These are phyloP conservation scores for Penicillium turbatum DNA, from an alignment of 495 filamentous ascomycete species.

Conservation along the genomic window DNA sequence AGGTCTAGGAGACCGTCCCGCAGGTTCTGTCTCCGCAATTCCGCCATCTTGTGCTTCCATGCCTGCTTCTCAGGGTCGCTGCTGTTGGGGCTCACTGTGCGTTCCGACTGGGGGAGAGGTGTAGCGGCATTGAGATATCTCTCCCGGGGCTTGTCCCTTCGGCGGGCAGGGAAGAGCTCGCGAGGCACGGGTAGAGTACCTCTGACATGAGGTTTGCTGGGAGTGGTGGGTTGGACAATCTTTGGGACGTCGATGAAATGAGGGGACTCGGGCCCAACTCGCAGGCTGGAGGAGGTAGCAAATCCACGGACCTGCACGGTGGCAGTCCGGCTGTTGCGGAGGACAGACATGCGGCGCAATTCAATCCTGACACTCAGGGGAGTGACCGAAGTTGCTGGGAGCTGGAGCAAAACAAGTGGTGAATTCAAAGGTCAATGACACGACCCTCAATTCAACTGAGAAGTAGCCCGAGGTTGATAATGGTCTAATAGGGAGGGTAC, in stretches of 20 bases:
- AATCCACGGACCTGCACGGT: slow-evolving; percentile 45
- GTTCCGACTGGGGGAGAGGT: slow-evolving; percentile 31
- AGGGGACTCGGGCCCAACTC: slow-evolving; percentile 62
- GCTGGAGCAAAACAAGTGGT: not conserved
- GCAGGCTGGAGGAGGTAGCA: slow-evolving; percentile 34
- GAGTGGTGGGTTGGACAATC: slow-evolving; percentile 43
- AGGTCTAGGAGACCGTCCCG: slow-evolving; percentile 59
- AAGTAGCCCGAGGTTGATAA: not conserved
- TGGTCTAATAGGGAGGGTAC: slow-evolving; percentile 10
- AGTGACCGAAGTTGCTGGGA: not conserved
- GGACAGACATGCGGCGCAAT: slow-evolving; percentile 34
- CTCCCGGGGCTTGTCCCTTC: slow-evolving; percentile 48
- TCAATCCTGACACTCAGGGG: not conserved
- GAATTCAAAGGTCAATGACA: not conserved
- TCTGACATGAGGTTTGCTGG: slow-evolving; percentile 51
- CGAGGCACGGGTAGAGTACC: slow-evolving; percentile 69
- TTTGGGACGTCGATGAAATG: slow-evolving; percentile 67
- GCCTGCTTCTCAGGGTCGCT: slow-evolving; percentile 47
- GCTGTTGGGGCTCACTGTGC: slow-evolving; percentile 27
- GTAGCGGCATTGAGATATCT: slow-evolving; percentile 49
- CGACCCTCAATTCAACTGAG: not conserved
- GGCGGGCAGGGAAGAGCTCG: slow-evolving; percentile 53
- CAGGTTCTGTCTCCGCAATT: slow-evolving; percentile 56
- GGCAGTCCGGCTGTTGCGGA: slow-evolving; percentile 41
- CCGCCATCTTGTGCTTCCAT: slow-evolving; percentile 62